Conservation (phyloP, 2,329 filamentous ascomycete species). For the Fusarium napiforme region DNA sequence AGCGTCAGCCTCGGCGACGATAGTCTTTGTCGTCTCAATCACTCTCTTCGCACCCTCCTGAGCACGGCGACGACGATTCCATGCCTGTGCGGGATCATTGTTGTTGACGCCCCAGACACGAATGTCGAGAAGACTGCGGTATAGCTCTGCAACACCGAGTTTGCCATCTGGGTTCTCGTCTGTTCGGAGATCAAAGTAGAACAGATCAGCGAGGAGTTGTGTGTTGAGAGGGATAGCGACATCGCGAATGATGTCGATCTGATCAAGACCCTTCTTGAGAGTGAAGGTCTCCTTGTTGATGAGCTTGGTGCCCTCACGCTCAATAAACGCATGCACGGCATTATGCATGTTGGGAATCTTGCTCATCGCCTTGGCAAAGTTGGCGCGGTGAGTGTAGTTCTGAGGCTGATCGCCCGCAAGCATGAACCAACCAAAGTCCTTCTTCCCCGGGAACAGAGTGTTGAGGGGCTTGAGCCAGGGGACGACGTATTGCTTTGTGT, state of each 20-base stretch:
- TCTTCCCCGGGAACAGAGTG: constrained; percentile 50
- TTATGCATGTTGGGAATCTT: constrained; percentile 49
- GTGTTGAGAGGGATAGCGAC: constrained; percentile 69
- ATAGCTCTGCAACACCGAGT: constrained; percentile 55
- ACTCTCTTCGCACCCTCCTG: constrained; percentile 53
- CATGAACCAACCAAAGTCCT: constrained; percentile 54
- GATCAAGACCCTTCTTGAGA: constrained; percentile 51
- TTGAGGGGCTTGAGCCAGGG: constrained; percentile 50
- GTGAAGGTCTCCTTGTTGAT: constrained; percentile 53
- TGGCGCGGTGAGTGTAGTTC: constrained; percentile 48
- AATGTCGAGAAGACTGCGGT: constrained; percentile 55
- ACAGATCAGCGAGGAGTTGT: constrained; percentile 64
- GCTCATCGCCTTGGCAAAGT: constrained; percentile 47
- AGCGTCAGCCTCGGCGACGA: constrained; percentile 51
- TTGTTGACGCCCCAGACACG: constrained; percentile 60
- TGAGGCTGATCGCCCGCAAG: constrained; percentile 49
- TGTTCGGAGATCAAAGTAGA: constrained; percentile 68
- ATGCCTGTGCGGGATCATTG: constrained; percentile 58
- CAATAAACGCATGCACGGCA: constrained; percentile 49
- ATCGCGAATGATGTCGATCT: constrained; percentile 59
- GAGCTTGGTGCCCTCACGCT: constrained; percentile 52
- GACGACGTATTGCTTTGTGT: constrained; percentile 48
- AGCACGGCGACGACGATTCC: constrained; percentile 57
- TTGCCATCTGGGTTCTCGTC: constrained; percentile 63
- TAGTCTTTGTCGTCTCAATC: constrained; percentile 52